Conservation (phyloP, 805 yeast species). For the Candida vaughaniae region DNA sequence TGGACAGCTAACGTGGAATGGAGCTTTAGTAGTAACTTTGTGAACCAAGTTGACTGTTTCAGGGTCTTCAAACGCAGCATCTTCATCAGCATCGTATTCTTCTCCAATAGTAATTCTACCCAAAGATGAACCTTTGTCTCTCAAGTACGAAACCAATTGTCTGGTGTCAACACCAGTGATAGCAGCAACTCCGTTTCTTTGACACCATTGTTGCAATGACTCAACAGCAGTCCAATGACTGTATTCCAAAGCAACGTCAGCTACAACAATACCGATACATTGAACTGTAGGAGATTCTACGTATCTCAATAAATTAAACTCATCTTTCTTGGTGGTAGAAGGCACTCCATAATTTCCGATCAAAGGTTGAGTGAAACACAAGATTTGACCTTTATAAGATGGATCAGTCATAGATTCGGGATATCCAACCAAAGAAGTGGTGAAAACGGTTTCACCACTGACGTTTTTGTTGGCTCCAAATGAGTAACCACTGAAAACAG, state of each 20-base stretch:
- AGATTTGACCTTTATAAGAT: constrained; percentile 93
- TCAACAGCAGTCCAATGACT: constrained; percentile 99
- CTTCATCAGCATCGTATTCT: constrained; percentile 88
- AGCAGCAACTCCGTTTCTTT: constrained; percentile 91
- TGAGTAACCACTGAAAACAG: constrained; percentile 87
- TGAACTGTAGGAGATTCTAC: constrained; percentile 90
- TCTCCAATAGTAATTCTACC: constrained; percentile 90
- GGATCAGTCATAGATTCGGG: constrained; percentile 99
- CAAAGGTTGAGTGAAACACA: constrained; percentile 94
- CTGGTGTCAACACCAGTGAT: constrained; percentile 98
- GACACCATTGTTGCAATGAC: constrained; percentile 92
- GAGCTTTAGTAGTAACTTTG: constrained; percentile 92
- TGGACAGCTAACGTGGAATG: constrained; percentile 80
- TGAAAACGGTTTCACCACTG: constrained; percentile 97
- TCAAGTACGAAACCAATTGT: constrained; percentile 84
- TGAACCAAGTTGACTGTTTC: constrained; percentile 86
- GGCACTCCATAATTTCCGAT: constrained; percentile 99
- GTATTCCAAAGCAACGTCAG: constrained; percentile 91
- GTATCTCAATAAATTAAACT: constrained; percentile 80
- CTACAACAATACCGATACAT: constrained; percentile 94
- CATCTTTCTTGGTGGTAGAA: constrained; percentile 73
- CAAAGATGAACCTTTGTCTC: constrained; percentile 94
- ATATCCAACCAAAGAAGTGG: constrained; percentile 96
- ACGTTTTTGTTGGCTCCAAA: constrained; percentile 93
- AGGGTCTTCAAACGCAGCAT: constrained; percentile 88